Evolutionary conservation across 1,284 basidiomycete genomes (phyloP).

Genomic region (Vanrija sp.): DNA sequence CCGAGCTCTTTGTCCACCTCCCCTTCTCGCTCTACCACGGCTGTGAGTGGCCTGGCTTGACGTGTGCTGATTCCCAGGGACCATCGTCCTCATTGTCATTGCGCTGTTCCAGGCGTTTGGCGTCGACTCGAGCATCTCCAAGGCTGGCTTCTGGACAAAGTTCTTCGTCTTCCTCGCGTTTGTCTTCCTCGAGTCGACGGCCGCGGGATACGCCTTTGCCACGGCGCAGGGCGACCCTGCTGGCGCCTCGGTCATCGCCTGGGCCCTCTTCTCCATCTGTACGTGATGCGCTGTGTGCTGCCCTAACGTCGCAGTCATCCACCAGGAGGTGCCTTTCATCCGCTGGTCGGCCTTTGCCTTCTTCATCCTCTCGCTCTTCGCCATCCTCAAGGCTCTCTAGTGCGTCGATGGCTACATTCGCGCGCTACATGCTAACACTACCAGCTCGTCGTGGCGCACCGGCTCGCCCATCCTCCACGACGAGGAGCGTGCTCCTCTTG

Average conservation of each 20-base stretch:
- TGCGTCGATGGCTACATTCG: slow-evolving; percentile 16
- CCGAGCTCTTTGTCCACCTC: slow-evolving; percentile 59
- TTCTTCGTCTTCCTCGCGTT: slow-evolving; percentile 82
- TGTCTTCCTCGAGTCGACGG: slow-evolving; percentile 92
- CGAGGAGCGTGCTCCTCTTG: slow-evolving; percentile 78
- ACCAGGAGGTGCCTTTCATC: slow-evolving; percentile 63
- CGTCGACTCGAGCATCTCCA: slow-evolving; percentile 61
- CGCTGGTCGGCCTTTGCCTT: slow-evolving; percentile 86
- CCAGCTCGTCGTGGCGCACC: slow-evolving; percentile 40
- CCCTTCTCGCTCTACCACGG: slow-evolving; percentile 93
- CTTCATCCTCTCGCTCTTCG: slow-evolving; percentile 76
- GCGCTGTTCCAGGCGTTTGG: slow-evolving; percentile 90
- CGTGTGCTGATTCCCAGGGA: slow-evolving; percentile 49
- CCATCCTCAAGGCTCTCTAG: slow-evolving; percentile 64
- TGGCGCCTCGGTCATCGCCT: slow-evolving; percentile 47
- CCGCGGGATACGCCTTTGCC: slow-evolving; percentile 85
- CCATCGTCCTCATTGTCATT: slow-evolving; percentile 81
- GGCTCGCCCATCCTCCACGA: slow-evolving; percentile 61
- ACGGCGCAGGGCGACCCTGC: slow-evolving; percentile 75
- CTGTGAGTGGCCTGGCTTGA: slow-evolving; percentile 51
- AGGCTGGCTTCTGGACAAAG: slow-evolving; percentile 83
- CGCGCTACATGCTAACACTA: neutral
- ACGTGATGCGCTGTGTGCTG: slow-evolving; percentile 3
- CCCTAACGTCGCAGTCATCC: slow-evolving; percentile 51
- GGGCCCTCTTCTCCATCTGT: slow-evolving; percentile 49